Conservation (phyloP, 148 eudicot genomes). For the Chenopodium quinoa region DNA sequence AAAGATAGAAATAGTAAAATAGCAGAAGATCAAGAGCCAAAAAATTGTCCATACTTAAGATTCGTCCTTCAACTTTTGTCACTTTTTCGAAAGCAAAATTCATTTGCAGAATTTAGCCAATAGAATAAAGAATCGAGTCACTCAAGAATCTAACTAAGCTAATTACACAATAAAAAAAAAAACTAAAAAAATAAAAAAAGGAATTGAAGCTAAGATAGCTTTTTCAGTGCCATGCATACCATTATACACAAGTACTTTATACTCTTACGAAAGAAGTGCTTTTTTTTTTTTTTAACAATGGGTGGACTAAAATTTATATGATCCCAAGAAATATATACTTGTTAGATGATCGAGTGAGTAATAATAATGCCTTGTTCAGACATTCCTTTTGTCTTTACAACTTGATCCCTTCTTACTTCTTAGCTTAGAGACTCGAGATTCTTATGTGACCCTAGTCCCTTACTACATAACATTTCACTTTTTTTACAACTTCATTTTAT, state of each 20-base stretch:
- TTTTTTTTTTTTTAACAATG: neutral
- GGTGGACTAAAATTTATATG: constrained; percentile 11
- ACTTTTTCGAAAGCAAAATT: constrained; percentile 7
- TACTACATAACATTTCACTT: neutral
- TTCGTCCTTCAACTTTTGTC: constrained; percentile 2
- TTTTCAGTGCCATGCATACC: constrained; percentile 9
- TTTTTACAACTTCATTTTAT: no score
- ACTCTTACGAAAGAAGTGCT: neutral
- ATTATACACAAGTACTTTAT: neutral
- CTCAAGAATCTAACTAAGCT: no score
- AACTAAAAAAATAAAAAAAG: neutral
- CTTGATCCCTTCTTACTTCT: neutral
- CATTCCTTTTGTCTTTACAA: constrained; percentile 23
- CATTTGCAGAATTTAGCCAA: neutral
- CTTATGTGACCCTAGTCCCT: neutral
- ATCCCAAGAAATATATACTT: constrained; percentile 9
- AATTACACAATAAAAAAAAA: neutral
- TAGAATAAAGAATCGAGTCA: neutral
- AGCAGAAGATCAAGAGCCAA: neutral
- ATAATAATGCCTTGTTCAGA: neutral
- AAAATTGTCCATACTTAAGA: constrained; percentile 7
- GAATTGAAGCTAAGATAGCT: neutral
- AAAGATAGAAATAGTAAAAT: neutral
- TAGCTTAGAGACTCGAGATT: neutral
- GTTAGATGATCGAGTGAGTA: neutral